A percentile compares a stretch with the other conserved stretches of the same genome.
phyloP scores from a whole-genome alignment of 164 flowering plant genomes.

The Stephania yunnanensis region DNA sequence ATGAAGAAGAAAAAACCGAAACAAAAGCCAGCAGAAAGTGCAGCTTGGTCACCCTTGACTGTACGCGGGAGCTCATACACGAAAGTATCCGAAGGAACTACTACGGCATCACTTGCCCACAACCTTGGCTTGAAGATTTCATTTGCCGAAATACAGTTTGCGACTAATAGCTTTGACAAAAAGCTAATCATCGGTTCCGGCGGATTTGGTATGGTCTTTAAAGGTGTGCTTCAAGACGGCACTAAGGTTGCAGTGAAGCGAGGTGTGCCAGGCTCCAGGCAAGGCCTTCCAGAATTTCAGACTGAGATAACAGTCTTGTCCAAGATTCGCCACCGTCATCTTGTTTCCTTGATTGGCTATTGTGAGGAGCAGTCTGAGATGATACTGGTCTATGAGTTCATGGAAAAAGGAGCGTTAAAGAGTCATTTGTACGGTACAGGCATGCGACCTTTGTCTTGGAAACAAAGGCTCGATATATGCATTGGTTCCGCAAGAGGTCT shows the following conservation, averaged over 20 bases:
- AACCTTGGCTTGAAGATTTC: slow-evolving; percentile 48
- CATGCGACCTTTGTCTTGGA: slow-evolving; percentile 51
- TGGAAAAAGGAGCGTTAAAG: slow-evolving; percentile 73
- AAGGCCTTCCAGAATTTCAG: slow-evolving; percentile 79
- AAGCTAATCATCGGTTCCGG: slow-evolving; percentile 62
- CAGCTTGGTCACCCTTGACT: slow-evolving; percentile 54
- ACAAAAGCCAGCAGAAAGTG: slow-evolving; percentile 32
- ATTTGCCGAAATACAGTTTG: slow-evolving; percentile 52
- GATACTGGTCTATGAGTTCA: slow-evolving; percentile 76
- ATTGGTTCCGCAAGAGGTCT: slow-evolving; percentile 27
- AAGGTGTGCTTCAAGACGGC: slow-evolving; percentile 54
- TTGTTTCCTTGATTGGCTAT: slow-evolving; percentile 60
- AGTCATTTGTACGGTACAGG: slow-evolving; percentile 57
- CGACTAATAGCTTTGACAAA: slow-evolving; percentile 63
- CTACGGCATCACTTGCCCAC: slow-evolving; percentile 35
- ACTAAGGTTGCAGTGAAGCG: slow-evolving; percentile 74
- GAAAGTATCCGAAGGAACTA: slow-evolving; percentile 42
- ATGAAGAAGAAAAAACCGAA: slow-evolving; percentile 40
- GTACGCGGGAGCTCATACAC: slow-evolving; percentile 50
- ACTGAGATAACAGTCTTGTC: slow-evolving; percentile 67
- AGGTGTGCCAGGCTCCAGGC: slow-evolving; percentile 61
- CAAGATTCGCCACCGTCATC: slow-evolving; percentile 38
- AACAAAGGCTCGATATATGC: slow-evolving; percentile 28
- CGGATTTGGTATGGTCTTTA: slow-evolving; percentile 81
- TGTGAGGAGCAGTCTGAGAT: slow-evolving; percentile 80